Conservation (phyloP, 345 rosid genomes). For the Citrus sinensis region DNA sequence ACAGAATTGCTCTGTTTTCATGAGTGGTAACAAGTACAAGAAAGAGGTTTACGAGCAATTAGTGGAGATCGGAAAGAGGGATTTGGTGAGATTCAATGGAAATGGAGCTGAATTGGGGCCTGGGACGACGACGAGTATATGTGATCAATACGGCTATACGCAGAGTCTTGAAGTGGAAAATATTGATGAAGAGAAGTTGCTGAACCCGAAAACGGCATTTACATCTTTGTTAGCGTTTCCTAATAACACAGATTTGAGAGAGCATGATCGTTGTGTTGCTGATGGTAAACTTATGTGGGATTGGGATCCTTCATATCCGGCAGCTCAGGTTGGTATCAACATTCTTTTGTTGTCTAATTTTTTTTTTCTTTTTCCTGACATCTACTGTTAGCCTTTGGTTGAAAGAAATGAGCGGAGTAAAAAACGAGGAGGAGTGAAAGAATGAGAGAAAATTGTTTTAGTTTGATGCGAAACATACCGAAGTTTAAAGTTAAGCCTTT, state of each 20-base stretch:
- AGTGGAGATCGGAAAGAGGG: conserved; percentile 14
- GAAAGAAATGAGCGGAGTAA: too few species aligned
- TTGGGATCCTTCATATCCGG: conserved; percentile 5
- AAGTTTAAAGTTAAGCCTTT: too few species aligned
- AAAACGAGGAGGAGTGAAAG: too few species aligned
- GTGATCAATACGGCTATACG: neutral
- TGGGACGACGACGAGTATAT: conserved; percentile 6
- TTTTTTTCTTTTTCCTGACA: neutral
- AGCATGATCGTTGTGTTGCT: neutral
- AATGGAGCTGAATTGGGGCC: conserved; percentile 8
- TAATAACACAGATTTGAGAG: neutral
- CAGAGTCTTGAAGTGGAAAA: conserved; percentile 4
- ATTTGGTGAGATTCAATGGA: neutral
- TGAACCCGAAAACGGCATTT: conserved; percentile 12
- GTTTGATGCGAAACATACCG: too few species aligned
- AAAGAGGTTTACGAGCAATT: conserved; percentile 13
- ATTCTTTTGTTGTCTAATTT: neutral
- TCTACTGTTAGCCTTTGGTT: neutral
- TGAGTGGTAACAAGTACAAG: conserved; percentile 2
- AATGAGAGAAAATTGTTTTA: too few species aligned
- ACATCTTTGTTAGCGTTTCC: conserved; percentile 12
- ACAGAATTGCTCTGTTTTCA: conserved; percentile 7
- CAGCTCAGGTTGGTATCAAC: conserved; percentile 18
- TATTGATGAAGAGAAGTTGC: conserved; percentile 7
- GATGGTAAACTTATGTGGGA: conserved; percentile 22